Conservation (phyloP, 345 rosid genomes). For the Linum trigynum region DNA sequence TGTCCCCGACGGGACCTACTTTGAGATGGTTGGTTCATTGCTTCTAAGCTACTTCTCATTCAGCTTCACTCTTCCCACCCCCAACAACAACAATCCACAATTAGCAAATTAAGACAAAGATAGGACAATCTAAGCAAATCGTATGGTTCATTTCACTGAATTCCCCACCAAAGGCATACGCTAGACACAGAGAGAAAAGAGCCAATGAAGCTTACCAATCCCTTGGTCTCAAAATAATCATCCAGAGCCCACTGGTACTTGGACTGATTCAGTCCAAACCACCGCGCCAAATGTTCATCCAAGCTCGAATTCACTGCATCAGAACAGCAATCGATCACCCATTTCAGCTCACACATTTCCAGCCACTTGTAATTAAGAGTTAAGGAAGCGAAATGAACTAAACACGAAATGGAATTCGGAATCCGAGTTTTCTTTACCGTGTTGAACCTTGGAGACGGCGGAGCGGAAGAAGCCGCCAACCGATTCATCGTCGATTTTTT, state of each 20-base stretch:
- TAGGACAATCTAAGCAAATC: too few relatives aligned
- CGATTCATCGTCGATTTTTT: slow-evolving; percentile 31
- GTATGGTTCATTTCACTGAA: too few relatives aligned
- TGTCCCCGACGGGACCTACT: too few relatives aligned
- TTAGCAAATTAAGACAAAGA: too few relatives aligned
- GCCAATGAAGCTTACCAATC: slow-evolving; percentile 38
- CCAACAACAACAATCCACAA: too few relatives aligned
- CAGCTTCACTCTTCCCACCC: too few relatives aligned
- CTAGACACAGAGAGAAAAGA: too few relatives aligned
- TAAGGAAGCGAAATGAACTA: background rate
- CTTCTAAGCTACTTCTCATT: too few relatives aligned
- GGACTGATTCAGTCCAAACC: slow-evolving; percentile 97
- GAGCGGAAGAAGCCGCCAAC: slow-evolving; percentile 58
- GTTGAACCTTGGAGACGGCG: slow-evolving; percentile 70
- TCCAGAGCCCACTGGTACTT: slow-evolving; percentile 99
- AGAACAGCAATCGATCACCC: background rate
- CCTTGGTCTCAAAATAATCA: slow-evolving; percentile 80
- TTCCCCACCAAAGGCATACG: too few relatives aligned
- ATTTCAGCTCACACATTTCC: background rate
- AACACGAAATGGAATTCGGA: too few relatives aligned
- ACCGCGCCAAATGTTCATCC: slow-evolving; percentile 94
- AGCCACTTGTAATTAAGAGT: background rate
- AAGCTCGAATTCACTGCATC: slow-evolving; percentile 82
- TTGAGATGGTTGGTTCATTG: too few relatives aligned
- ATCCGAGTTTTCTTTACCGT: slow-evolving; percentile 31